A percentile compares a stretch with the other conserved stretches of the same genome.
Evolutionary conservation across 2,329 filamentous ascomycete genomes (phyloP).

Genomic region (Alternaria solani): DNA sequence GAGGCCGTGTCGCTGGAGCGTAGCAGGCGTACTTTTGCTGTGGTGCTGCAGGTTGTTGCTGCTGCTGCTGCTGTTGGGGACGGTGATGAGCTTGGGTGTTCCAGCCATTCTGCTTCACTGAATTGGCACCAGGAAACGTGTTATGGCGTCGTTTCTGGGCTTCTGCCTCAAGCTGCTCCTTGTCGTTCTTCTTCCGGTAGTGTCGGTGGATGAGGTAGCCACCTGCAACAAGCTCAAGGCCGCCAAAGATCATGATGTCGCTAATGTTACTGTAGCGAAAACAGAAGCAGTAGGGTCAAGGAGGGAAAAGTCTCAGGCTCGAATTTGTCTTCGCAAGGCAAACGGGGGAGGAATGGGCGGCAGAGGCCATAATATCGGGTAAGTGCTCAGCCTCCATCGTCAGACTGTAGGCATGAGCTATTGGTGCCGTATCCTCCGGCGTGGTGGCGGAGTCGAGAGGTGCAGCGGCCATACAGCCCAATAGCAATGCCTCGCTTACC

Average conservation of each 20-base stretch:
- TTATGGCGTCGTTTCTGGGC: constrained; percentile 36
- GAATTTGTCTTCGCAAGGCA: constrained; percentile 1
- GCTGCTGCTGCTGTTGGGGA: constrained; percentile 18
- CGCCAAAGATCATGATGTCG: constrained; percentile 50
- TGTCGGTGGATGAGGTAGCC: constrained; percentile 47
- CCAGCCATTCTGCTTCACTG: constrained; percentile 26
- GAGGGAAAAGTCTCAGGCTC: constrained; percentile 1
- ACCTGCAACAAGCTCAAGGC: constrained; percentile 48
- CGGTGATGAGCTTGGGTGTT: constrained; percentile 23
- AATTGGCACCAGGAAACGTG: constrained; percentile 38
- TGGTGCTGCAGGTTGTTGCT: constrained; percentile 16
- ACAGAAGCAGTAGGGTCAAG: background rate
- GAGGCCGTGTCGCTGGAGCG: constrained; percentile 18
- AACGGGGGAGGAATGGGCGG: constrained; percentile 11
- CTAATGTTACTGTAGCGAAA: background rate
- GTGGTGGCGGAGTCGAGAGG: constrained; percentile 34
- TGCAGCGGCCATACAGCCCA: constrained; percentile 16
- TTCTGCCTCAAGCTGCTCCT: constrained; percentile 38
- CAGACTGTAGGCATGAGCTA: constrained; percentile 26
- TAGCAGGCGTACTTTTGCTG: constrained; percentile 41
- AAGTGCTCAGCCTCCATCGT: constrained; percentile 35
- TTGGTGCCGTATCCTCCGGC: constrained; percentile 29
- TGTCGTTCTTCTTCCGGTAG: constrained; percentile 47
- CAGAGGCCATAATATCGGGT: constrained; percentile 29
- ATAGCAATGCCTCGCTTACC: constrained; percentile 14